These are phyloP conservation scores for Tricharina praecox DNA, from an alignment of 495 filamentous ascomycete genomes.

Conservation along the genomic window DNA sequence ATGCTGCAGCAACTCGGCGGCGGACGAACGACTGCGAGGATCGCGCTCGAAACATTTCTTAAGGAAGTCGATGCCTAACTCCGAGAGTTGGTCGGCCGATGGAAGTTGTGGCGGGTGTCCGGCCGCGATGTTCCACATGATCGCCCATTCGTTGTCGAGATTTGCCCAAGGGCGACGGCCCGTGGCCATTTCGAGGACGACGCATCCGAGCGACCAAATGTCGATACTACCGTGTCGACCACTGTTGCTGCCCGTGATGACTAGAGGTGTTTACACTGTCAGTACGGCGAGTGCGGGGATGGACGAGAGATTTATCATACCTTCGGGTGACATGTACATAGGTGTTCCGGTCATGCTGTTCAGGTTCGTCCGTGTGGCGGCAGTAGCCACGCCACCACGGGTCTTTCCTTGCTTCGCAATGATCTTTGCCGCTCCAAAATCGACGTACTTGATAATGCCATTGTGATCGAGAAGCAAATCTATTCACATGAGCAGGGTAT, in stretches of 20 bases:
- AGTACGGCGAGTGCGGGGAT: neutral
- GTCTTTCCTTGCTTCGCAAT: slow-evolving; percentile 90
- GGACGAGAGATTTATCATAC: too few relatives aligned
- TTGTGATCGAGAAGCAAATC: slow-evolving; percentile 94
- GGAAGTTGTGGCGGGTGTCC: slow-evolving; percentile 83
- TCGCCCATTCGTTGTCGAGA: slow-evolving; percentile 97
- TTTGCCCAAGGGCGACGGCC: slow-evolving; percentile 91
- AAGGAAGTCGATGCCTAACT: slow-evolving; percentile 73
- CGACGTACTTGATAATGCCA: slow-evolving; percentile 96
- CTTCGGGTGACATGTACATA: slow-evolving; percentile 99
- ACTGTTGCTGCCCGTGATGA: slow-evolving; percentile 69
- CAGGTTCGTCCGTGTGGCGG: slow-evolving; percentile 43
- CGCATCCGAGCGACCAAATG: slow-evolving; percentile 93
- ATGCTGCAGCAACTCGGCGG: slow-evolving; percentile 81
- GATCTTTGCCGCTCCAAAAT: slow-evolving; percentile 94
- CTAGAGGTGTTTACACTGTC: slow-evolving; percentile 24
- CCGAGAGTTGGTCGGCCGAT: slow-evolving; percentile 62
- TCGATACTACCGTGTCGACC: slow-evolving; percentile 77
- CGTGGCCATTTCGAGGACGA: slow-evolving; percentile 94
- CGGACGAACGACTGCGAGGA: slow-evolving; percentile 58
- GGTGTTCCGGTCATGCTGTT: slow-evolving; percentile 94
- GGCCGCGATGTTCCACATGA: slow-evolving; percentile 99
- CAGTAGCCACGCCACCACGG: slow-evolving; percentile 42
- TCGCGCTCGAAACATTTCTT: slow-evolving; percentile 76
- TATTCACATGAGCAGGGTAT: slow-evolving; percentile 29